Evolutionary conservation across 225 moss, liverwort and hornwort genomes (phyloP).

Genomic region (Polytrichum commune): DNA sequence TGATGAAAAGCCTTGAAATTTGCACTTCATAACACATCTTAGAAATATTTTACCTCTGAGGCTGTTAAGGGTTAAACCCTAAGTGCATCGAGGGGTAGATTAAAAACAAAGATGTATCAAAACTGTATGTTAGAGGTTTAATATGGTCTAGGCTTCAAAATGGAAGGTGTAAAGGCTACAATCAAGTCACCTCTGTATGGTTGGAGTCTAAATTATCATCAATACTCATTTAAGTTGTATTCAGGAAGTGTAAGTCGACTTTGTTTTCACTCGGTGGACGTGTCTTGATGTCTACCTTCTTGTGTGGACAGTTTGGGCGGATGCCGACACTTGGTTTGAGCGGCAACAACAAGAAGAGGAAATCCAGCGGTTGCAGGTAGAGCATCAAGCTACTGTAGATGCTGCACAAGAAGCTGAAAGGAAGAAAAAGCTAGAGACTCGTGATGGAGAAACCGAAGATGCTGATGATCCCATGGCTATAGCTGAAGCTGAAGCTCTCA

Average conservation of each 20-base stretch:
- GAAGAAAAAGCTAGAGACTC: slow-evolving; percentile 44
- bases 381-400: slow-evolving; percentile 83
- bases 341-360: slow-evolving; percentile 98
- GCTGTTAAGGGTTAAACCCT: no score
- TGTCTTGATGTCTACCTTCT: neutral
- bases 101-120: no score
- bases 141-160: neutral
- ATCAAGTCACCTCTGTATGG: neutral
- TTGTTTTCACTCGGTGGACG: neutral
- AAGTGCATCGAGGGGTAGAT: no score
- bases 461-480: slow-evolving; percentile 73
- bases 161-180: neutral
- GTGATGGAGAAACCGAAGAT: slow-evolving; percentile 57
- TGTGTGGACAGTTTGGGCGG: slow-evolving; percentile 84
- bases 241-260: neutral
- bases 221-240: neutral
- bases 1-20: no score
- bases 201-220: neutral
- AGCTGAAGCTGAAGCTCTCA: slow-evolving; percentile 74
- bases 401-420: slow-evolving; percentile 88
- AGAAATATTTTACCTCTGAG: no score
- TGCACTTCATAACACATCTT: no score
- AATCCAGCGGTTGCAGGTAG: slow-evolving; percentile 73
- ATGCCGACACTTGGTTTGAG: slow-evolving; percentile 97
- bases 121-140: neutral